A percentile compares a stretch with the other conserved stretches of the same genome.
These are phyloP conservation scores for Pseudozyma thailandica DNA, from an alignment of 1,284 basidiomycete species.

Conservation along the genomic window DNA sequence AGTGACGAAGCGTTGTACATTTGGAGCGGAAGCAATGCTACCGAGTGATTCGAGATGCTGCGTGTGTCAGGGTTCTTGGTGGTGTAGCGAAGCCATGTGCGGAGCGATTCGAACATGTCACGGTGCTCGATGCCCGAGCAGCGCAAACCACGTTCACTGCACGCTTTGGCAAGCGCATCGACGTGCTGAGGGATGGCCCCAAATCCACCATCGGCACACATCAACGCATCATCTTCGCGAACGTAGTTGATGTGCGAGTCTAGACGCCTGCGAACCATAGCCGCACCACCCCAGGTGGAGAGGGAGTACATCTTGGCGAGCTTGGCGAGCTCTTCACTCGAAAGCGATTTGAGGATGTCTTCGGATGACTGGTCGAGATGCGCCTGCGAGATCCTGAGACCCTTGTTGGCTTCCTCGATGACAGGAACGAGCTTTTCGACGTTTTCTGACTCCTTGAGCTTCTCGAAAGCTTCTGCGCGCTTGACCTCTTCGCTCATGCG, in stretches of 20 bases:
- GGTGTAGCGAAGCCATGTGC: constrained; percentile 39
- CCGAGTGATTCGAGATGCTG: constrained; percentile 11
- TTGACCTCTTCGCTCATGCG: constrained; percentile 57
- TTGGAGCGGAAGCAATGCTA: constrained; percentile 44
- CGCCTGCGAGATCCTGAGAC: not conserved
- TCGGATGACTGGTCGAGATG: constrained; percentile 2
- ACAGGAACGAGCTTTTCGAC: constrained; percentile 37
- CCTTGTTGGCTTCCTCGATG: constrained; percentile 6
- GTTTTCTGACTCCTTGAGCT: constrained; percentile 19
- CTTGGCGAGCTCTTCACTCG: constrained; percentile 21
- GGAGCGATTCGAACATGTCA: constrained; percentile 38
- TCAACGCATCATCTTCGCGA: constrained; percentile 51
- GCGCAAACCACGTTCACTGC: constrained; percentile 53
- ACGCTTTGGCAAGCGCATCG: constrained; percentile 53
- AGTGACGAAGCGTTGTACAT: constrained; percentile 40
- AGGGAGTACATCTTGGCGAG: constrained; percentile 52
- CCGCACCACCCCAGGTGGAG: constrained; percentile 50
- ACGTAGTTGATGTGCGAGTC: constrained; percentile 49
- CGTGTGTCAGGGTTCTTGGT: constrained; percentile 21
- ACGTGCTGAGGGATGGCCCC: constrained; percentile 28
- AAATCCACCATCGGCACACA: constrained; percentile 22
- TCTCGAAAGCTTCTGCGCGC: constrained; percentile 39
- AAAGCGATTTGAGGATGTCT: constrained; percentile 22
- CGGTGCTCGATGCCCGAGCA: constrained; percentile 29
- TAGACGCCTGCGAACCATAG: constrained; percentile 43